Evolutionary conservation across 495 filamentous ascomycete genomes (phyloP).

Genomic region (Pyrenula massariospora): DNA sequence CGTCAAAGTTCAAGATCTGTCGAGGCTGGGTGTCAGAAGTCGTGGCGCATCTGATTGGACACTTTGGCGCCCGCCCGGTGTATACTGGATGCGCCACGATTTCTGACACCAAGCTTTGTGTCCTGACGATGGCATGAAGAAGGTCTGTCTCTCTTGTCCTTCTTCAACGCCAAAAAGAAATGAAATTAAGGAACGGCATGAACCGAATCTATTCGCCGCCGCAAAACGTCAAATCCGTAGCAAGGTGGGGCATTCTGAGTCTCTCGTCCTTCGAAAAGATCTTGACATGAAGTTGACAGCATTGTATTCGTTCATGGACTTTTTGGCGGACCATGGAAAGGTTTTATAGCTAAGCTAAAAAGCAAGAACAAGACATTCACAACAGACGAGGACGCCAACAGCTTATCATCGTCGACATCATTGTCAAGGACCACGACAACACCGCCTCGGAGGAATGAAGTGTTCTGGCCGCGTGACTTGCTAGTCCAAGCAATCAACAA

Average conservation of each 20-base stretch:
- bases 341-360: not conserved
- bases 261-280: not conserved
- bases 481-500: not conserved
- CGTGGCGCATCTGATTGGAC: too few relatives aligned
- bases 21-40: too few relatives aligned
- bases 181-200: not conserved
- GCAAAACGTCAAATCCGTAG: not conserved
- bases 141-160: not conserved
- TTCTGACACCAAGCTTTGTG: too few relatives aligned
- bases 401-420: not conserved
- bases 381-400: not conserved
- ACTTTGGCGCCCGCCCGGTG: too few relatives aligned
- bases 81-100: too few relatives aligned
- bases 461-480: not conserved
- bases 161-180: not conserved
- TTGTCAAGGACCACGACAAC: not conserved
- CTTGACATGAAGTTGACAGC: not conserved
- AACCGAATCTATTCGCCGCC: not conserved
- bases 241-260: not conserved
- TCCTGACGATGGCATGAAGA: not conserved
- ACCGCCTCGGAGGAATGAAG: not conserved
- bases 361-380: not conserved
- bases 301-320: not conserved
- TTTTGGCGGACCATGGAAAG: not conserved
- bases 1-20: too few relatives aligned